Conservation (phyloP, 345 rosid genomes). For the Corymbia maculata region DNA sequence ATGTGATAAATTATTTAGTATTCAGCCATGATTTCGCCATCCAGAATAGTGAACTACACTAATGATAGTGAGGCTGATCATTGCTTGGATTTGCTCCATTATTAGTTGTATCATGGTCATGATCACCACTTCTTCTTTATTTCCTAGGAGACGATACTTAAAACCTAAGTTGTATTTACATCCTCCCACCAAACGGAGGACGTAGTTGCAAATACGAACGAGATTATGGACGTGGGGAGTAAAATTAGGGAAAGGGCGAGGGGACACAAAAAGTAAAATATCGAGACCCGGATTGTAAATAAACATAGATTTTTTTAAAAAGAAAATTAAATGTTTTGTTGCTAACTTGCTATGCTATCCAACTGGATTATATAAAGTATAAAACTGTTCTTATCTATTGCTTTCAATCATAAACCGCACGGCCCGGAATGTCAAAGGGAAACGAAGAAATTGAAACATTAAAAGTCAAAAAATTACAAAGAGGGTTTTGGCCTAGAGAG, state of each 20-base stretch:
- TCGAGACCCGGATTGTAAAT: background rate
- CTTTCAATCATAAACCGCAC: slow-evolving; percentile 1
- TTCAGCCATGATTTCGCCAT: background rate
- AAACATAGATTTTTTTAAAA: background rate
- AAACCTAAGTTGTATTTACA: background rate
- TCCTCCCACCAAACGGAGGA: background rate
- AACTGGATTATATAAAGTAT: background rate
- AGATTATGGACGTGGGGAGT: background rate
- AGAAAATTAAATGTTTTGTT: too few species aligned
- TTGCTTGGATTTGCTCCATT: background rate
- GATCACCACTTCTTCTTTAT: background rate
- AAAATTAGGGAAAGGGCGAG: background rate
- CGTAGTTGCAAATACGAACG: background rate
- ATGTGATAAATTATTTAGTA: background rate
- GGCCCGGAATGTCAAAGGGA: slow-evolving; percentile 1
- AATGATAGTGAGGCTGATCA: background rate
- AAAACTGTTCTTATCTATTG: background rate
- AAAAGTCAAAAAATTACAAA: background rate
- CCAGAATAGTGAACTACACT: background rate
- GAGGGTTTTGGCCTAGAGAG: background rate
- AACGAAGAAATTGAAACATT: background rate
- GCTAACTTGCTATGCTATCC: background rate
- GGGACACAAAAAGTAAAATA: background rate
- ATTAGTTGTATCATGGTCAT: background rate
- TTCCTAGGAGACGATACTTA: background rate